Evolutionary conservation across 805 yeast species (phyloP).

Genomic region (Cyberlindnera xylosilytica): DNA sequence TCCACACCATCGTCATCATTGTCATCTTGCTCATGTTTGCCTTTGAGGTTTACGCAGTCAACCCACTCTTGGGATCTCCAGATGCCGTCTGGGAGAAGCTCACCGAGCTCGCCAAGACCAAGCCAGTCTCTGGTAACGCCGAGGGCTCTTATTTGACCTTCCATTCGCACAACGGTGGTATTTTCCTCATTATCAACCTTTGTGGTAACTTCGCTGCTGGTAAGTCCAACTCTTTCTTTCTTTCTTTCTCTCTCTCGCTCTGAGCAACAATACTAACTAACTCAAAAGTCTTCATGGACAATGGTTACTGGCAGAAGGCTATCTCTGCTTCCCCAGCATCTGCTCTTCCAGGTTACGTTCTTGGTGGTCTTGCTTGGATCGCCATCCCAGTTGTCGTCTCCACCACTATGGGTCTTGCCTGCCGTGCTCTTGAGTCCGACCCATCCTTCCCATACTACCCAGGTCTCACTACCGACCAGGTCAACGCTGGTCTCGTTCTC

Average conservation of each 20-base stretch:
- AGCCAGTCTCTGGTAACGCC: conserved; percentile 77
- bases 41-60: conserved; percentile 74
- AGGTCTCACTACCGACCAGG: conserved; percentile 61
- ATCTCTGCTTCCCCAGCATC: conserved; percentile 82
- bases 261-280: too few species aligned
- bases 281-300: conserved; percentile 80
- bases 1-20: conserved; percentile 77
- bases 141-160: conserved; percentile 87
- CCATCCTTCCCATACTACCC: conserved; percentile 84
- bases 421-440: conserved; percentile 64
- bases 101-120: conserved; percentile 51
- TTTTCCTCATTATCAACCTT: conserved; percentile 82
- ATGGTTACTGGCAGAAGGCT: conserved; percentile 88
- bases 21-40: conserved; percentile 79
- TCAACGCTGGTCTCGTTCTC: conserved; percentile 75
- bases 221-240: too few species aligned
- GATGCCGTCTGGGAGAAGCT: conserved; percentile 73
- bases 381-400: conserved; percentile 84
- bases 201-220: conserved; percentile 91
- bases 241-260: too few species aligned
- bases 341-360: conserved; percentile 81
- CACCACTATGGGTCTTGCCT: conserved; percentile 85
- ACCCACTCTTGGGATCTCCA: conserved; percentile 74
- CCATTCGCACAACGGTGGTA: conserved; percentile 82
- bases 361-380: conserved; percentile 90